Base-by-base conservation (phyloP, 169 alveolate species). In the Perkinsus marinus region DNA sequence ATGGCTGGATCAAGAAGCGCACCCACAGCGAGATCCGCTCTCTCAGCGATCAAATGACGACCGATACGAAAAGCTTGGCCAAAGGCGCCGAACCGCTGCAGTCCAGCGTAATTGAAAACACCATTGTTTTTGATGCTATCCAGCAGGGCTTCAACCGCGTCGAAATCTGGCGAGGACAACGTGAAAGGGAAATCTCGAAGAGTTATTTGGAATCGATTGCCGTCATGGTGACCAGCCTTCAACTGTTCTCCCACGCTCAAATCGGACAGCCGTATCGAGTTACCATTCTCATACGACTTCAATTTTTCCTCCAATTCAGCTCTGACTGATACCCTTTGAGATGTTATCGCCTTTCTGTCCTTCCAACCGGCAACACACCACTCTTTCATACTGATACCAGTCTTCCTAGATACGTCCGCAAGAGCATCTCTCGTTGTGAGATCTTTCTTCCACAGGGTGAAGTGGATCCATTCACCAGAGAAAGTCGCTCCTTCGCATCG, bases 311-410 rank as follows among this genome's bases (percentile, higher is more conserved):
- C 92, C 43, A 93, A 91, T 36, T 89, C 91, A 30, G 89, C 39
- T 22, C 39, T 47, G 39, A 90, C 89, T 13, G 95, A 93, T 43
- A 93, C 90, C 89, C 68, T 92, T 47, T 94, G 95, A 30, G 95
- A 93, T 57, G 96, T 94, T 30, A 94, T 91, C 39, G 94, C 96
- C 90, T 93, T 93, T 92, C 93, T 94, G 91, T 94, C 96, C 91
- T 94, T 94, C 93, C 93, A 93, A 68, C 96, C 96, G 0, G 95
- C 95, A 69, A 94, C 43, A 39, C 79, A 90, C 89, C 91, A 90
- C 39, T 36, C 41, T 41, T 94, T 94, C 39, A 89, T 93, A 39
- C 93, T 92, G n/a, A 93, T 68, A 38, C 93, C 94, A 22, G 93
- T 91, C 89, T 91, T 46, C 90, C 92, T 91, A 3, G 94, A 92